Conservation (phyloP, 306 rosid species). For the Canavalia gladiata region DNA sequence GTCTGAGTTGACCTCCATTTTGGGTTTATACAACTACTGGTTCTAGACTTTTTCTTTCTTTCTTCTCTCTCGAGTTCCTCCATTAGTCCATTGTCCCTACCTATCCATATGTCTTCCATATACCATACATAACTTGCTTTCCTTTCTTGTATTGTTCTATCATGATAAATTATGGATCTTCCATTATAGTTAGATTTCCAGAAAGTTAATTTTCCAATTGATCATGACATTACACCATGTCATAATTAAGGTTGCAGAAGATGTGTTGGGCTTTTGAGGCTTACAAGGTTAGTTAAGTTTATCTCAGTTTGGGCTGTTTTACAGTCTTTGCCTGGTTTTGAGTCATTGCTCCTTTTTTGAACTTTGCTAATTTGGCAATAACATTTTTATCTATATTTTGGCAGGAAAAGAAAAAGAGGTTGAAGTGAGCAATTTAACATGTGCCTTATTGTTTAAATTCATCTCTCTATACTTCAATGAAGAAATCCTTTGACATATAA, state of each 20-base stretch:
- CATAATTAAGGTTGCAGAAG: neutral
- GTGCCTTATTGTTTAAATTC: neutral
- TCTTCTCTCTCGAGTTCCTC: neutral
- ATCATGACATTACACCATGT: neutral
- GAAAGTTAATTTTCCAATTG: neutral
- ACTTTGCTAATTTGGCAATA: neutral
- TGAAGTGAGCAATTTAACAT: neutral
- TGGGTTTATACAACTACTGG: too few species aligned
- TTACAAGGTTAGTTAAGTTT: neutral
- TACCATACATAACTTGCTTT: neutral
- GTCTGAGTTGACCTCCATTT: too few species aligned
- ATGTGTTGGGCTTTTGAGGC: neutral
- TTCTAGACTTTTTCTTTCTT: neutral
- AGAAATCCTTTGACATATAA: neutral
- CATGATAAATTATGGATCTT: slow-evolving; percentile 17
- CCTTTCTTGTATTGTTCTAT: neutral
- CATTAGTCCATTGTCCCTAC: neutral
- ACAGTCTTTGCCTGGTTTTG: neutral
- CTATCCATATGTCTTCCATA: neutral
- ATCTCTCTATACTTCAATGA: neutral
- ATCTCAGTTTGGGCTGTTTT: slow-evolving; percentile 16
- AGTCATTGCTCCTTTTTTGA: neutral
- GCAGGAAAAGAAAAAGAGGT: neutral
- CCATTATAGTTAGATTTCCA: neutral
- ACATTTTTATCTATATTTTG: slow-evolving; percentile 11